These are phyloP conservation scores for Parastagonospora nodorum DNA, from an alignment of 2,329 filamentous ascomycete genomes.

Conservation along the genomic window DNA sequence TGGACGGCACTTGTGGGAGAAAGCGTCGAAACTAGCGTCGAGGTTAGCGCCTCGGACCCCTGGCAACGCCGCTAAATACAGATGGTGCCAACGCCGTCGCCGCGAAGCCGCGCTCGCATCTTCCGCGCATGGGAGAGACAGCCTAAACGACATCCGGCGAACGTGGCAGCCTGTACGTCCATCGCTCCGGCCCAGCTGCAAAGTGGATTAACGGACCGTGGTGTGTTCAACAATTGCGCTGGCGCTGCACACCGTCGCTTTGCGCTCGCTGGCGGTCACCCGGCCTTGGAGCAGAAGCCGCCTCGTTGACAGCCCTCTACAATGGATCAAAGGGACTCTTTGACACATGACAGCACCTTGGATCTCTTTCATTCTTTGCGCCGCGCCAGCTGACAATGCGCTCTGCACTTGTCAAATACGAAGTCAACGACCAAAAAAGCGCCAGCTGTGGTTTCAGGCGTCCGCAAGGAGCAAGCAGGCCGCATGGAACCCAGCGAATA, in stretches of 20 bases:
- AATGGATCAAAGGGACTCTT: neutral
- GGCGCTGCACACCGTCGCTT: conserved; percentile 1
- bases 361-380: conserved; percentile 6
- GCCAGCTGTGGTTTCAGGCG: conserved; percentile 33
- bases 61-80: conserved; percentile 12
- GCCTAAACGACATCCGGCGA: conserved; percentile 12
- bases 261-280: neutral
- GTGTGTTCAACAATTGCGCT: conserved; percentile 24
- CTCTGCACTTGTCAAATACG: conserved; percentile 15
- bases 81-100: neutral
- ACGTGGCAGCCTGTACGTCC: conserved; percentile 18
- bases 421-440: conserved; percentile 14
- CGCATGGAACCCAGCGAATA: conserved; percentile 26
- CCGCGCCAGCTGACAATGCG: conserved; percentile 8
- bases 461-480: conserved; percentile 29
- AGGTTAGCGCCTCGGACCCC: conserved; percentile 20
- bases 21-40: neutral
- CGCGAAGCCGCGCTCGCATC: conserved; percentile 17
- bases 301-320: neutral
- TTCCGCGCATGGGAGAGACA: conserved; percentile 17
- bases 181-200: conserved; percentile 23
- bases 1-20: neutral
- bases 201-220: conserved; percentile 25
- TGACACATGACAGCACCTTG: neutral
- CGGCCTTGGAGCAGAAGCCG: neutral